Percentiles rank a stretch among this genome's conserved stretches.
phyloP scores from a whole-genome alignment of 768 basidiomycete genomes.

The Sporobolomyces roseus region DNA sequence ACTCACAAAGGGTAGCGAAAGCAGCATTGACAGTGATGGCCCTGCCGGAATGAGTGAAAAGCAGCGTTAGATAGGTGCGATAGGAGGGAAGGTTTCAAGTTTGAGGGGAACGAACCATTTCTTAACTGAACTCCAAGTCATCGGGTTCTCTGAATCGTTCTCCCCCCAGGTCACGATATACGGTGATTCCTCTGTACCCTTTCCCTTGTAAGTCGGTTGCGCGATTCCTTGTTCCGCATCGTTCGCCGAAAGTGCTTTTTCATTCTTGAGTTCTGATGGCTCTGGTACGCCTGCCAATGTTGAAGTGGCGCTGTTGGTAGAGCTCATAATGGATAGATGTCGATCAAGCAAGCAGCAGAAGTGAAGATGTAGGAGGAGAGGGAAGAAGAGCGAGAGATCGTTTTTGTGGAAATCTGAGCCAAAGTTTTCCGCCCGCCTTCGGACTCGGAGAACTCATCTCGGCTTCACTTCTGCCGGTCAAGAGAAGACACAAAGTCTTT shows the following conservation, averaged over 20 bases:
- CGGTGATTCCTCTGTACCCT: constrained; percentile 35
- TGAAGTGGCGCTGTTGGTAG: constrained; percentile 15
- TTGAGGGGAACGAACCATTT: constrained; percentile 37
- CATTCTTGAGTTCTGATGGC: too few species aligned
- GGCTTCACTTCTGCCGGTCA: too few species aligned
- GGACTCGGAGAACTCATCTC: too few species aligned
- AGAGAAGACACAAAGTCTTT: too few species aligned
- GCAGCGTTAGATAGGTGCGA: too few species aligned
- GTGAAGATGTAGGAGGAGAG: background rate
- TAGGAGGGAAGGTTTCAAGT: background rate
- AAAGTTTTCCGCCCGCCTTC: too few species aligned
- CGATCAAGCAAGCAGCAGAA: background rate
- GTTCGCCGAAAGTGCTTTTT: background rate
- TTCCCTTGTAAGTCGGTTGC: constrained; percentile 5
- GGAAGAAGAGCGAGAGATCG: background rate
- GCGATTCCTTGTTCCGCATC: constrained; percentile 4
- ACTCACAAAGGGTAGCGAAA: constrained; percentile 37
- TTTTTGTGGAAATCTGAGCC: too few species aligned
- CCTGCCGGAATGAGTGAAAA: constrained; percentile 4
- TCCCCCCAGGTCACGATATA: constrained; percentile 58
- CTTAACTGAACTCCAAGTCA: constrained; percentile 54
- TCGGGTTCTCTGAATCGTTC: constrained; percentile 59
- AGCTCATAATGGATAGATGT: background rate
- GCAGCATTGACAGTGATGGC: constrained; percentile 34
- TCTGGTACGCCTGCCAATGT: constrained; percentile 3